Conservation (phyloP, 2,329 filamentous ascomycete species). For the Paraphaeosphaeria minitans region DNA sequence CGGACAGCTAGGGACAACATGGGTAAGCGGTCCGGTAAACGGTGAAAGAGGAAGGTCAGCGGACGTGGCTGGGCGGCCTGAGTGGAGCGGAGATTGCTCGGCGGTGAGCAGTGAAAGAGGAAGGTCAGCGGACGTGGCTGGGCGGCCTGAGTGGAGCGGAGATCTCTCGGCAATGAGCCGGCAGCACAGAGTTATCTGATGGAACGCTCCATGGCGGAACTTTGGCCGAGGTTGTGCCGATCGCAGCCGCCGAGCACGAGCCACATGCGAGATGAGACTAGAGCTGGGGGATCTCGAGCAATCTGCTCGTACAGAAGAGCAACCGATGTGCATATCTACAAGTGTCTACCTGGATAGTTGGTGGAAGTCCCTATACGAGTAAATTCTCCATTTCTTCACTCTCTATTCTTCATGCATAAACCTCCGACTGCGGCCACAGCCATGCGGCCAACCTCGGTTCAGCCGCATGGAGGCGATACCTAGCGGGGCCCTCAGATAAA, state of each 20-base stretch:
- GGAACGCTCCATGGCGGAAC: background rate
- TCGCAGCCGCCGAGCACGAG: constrained; percentile 10
- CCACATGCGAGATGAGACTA: background rate
- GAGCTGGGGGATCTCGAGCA: background rate
- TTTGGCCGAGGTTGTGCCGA: background rate
- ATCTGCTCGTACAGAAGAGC: background rate
- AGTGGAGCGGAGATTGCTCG: constrained; percentile 7
- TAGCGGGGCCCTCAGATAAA: constrained; percentile 40
- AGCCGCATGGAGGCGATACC: constrained; percentile 9
- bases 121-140: background rate
- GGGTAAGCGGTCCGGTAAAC: background rate
- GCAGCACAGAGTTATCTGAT: background rate
- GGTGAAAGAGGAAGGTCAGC: constrained; percentile 2
- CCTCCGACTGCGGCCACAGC: background rate
- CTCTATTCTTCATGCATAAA: background rate
- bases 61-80: background rate
- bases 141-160: background rate
- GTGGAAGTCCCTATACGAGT: background rate
- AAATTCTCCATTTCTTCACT: background rate
- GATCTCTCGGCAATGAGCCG: constrained; percentile 6
- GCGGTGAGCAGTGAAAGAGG: background rate
- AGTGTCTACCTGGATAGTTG: too few species aligned
- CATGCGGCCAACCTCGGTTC: constrained; percentile 12
- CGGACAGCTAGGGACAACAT: constrained; percentile 34
- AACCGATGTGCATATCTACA: too few species aligned